These are phyloP conservation scores for Melastoma malabathricum DNA, from an alignment of 345 rosid genomes.

Conservation along the genomic window DNA sequence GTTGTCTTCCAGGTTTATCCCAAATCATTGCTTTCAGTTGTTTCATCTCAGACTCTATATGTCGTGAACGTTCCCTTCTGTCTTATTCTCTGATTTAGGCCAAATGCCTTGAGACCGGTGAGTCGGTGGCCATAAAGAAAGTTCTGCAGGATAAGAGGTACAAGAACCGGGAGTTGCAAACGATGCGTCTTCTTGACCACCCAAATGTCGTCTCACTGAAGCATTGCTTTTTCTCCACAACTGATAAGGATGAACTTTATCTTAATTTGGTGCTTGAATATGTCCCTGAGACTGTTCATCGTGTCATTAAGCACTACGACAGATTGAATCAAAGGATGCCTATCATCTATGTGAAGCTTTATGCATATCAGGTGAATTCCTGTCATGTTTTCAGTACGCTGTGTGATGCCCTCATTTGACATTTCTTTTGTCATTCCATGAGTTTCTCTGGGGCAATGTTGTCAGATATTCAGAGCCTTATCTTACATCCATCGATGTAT, in stretches of 20 bases:
- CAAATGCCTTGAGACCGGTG: slow-evolving; percentile 93
- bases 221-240: slow-evolving; percentile 96
- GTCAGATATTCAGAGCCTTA: slow-evolving; percentile 86
- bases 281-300: slow-evolving; percentile 90
- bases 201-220: slow-evolving; percentile 78
- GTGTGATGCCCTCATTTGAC: no score
- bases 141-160: slow-evolving; percentile 93
- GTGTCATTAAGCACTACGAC: slow-evolving; percentile 82
- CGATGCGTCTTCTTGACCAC: slow-evolving; percentile 97
- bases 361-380: slow-evolving; percentile 70
- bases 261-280: slow-evolving; percentile 95
- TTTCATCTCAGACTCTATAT: background rate
- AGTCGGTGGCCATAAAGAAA: slow-evolving; percentile 94
- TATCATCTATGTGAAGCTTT: slow-evolving; percentile 77
- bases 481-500: slow-evolving; percentile 79
- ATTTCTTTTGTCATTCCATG: no score
- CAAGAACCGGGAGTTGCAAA: slow-evolving; percentile 95
- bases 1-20: slow-evolving; percentile 79
- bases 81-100: slow-evolving; percentile 31
- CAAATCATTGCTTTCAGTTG: background rate
- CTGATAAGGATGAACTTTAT: slow-evolving; percentile 88
- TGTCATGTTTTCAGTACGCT: background rate
- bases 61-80: background rate
- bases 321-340: slow-evolving; percentile 91
- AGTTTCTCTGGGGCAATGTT: background rate